Evolutionary conservation across 1,284 basidiomycete species (phyloP).

Genomic region (Gastroboletus turbinatus): DNA sequence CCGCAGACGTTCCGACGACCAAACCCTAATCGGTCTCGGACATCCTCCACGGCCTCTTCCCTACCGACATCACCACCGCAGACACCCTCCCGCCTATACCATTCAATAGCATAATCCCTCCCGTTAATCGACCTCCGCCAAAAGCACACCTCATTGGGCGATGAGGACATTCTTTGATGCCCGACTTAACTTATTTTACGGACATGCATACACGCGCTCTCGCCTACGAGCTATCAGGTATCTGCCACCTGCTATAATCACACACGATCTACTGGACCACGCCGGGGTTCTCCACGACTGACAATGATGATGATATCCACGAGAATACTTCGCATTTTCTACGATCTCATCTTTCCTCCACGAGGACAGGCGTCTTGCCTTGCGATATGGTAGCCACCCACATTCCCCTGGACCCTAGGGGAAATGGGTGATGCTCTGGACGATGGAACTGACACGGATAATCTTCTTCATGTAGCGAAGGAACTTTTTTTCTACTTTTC

Average conservation of each 20-base stretch:
- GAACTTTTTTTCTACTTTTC: constrained; percentile 11
- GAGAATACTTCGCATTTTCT: constrained; percentile 21
- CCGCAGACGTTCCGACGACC: constrained; percentile 33
- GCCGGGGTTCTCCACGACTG: constrained; percentile 23
- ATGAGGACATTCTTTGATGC: constrained; percentile 3
- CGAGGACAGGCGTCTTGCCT: constrained; percentile 11
- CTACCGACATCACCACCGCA: constrained; percentile 29
- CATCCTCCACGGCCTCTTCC: constrained; percentile 22
- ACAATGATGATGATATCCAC: constrained; percentile 28
- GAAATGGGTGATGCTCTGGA: constrained; percentile 13
- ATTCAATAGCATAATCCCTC: constrained; percentile 32
- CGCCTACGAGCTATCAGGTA: constrained; percentile 16
- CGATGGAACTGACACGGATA: constrained; percentile 30
- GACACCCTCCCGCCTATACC: constrained; percentile 34
- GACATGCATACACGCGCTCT: constrained; percentile 26
- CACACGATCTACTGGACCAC: constrained; percentile 20
- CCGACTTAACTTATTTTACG: constrained; percentile 30
- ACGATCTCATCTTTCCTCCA: constrained; percentile 14
- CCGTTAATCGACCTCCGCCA: constrained; percentile 18
- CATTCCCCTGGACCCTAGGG: constrained; percentile 1
- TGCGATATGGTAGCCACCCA: constrained; percentile 1
- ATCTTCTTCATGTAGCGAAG: constrained; percentile 28
- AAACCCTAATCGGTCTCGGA: constrained; percentile 31
- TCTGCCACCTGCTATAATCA: constrained; percentile 29
- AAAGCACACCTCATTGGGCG: constrained; percentile 18